phyloP scores from a whole-genome alignment of 345 rosid genomes.

The Dipteronia dyeriana region DNA sequence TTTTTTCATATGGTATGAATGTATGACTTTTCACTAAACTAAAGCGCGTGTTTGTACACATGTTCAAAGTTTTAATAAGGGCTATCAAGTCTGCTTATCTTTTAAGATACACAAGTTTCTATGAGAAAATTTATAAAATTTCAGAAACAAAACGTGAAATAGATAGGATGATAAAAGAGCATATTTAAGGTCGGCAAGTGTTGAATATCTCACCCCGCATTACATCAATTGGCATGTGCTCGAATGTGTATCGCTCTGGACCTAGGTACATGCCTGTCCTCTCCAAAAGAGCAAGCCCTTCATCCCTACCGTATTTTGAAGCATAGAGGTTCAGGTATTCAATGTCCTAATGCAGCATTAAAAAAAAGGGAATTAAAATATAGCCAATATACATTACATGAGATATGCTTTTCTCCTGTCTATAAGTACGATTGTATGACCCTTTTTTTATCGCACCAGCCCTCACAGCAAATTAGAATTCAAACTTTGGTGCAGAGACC shows the following conservation, averaged over 20 bases:
- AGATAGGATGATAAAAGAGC: background rate
- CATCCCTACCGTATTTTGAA: conserved; percentile 75
- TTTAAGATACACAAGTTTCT: conserved; percentile 9
- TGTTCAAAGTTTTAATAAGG: background rate
- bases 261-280: conserved; percentile 83
- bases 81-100: background rate
- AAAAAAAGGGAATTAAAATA: background rate
- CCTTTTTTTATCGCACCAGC: background rate
- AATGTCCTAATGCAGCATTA: conserved; percentile 46
- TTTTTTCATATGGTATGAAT: background rate
- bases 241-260: conserved; percentile 87
- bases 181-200: conserved; percentile 39
- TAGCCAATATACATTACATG: background rate
- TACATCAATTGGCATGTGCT: conserved; percentile 81
- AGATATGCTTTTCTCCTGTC: background rate
- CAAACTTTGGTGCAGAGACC: background rate
- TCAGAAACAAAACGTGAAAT: background rate
- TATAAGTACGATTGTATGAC: background rate
- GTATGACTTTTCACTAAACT: too few species aligned
- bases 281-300: conserved; percentile 75
- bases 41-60: background rate
- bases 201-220: conserved; percentile 91
- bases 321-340: conserved; percentile 81
- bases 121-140: background rate
- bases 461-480: background rate